Conservation (phyloP, 2,329 filamentous ascomycete species). For the Scytalidium sp. region DNA sequence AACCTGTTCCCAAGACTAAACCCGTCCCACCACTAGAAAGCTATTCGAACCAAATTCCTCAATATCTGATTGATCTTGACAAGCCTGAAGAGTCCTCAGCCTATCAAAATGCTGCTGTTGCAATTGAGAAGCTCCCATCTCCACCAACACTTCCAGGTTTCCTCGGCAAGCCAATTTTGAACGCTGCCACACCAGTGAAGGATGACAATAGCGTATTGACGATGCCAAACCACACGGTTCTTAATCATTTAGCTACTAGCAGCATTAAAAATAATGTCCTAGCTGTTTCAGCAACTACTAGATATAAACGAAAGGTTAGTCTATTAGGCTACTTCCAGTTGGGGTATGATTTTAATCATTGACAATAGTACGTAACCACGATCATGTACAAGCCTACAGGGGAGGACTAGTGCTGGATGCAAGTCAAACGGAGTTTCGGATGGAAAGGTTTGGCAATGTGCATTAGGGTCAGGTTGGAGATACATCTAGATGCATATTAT, state of each 20-base stretch:
- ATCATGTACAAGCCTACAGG: conserved; percentile 88
- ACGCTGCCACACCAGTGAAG: conserved; percentile 87
- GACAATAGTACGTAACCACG: conserved; percentile 82
- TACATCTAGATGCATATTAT: neutral
- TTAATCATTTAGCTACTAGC: conserved; percentile 95
- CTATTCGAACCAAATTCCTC: conserved; percentile 75
- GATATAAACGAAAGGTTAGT: conserved; percentile 88
- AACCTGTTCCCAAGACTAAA: conserved; percentile 47
- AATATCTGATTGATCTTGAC: conserved; percentile 84
- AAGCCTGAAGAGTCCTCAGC: conserved; percentile 73
- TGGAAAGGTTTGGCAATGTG: neutral
- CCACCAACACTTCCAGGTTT: conserved; percentile 88
- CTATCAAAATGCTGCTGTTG: conserved; percentile 71
- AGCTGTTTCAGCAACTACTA: conserved; percentile 93
- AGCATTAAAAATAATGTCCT: conserved; percentile 97
- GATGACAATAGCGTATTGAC: conserved; percentile 97
- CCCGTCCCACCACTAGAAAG: conserved; percentile 51
- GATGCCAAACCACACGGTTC: conserved; percentile 94
- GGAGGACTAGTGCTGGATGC: conserved; percentile 36
- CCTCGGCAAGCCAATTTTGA: conserved; percentile 90
- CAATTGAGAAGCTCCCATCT: conserved; percentile 74
- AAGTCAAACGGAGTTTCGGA: neutral
- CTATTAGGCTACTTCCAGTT: conserved; percentile 9
- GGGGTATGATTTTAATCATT: conserved; percentile 1
- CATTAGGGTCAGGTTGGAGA: neutral